These are phyloP conservation scores for Schizosaccharomyces cryophilus DNA, from an alignment of 805 yeast species.

Conservation along the genomic window DNA sequence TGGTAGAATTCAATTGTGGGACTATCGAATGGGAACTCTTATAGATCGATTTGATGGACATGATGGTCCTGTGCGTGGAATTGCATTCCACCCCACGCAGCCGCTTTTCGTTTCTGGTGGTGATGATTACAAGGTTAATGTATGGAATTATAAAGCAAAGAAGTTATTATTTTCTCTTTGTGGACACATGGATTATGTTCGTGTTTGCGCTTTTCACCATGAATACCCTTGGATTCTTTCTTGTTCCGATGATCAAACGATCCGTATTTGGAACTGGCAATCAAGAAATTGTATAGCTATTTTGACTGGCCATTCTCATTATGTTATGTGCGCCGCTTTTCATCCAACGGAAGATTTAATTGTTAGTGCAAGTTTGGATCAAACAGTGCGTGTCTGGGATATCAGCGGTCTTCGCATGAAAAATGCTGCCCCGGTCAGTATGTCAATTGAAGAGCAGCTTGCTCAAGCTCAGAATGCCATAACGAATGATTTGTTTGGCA, in stretches of 20 bases:
- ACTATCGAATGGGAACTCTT: constrained; percentile 94
- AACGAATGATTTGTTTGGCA: constrained; percentile 62
- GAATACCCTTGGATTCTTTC: constrained; percentile 95
- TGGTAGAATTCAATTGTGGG: constrained; percentile 98
- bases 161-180: constrained; percentile 74
- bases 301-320: constrained; percentile 92
- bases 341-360: constrained; percentile 87
- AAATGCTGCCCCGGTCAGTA: constrained; percentile 50
- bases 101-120: constrained; percentile 94
- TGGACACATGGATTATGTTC: constrained; percentile 78
- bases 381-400: constrained; percentile 98
- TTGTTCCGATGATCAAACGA: constrained; percentile 92
- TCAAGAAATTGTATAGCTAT: constrained; percentile 92
- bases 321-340: constrained; percentile 94
- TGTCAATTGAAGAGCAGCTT: constrained; percentile 21
- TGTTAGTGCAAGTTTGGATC: constrained; percentile 89
- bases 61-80: constrained; percentile 91
- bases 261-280: constrained; percentile 99
- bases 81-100: constrained; percentile 93
- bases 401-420: constrained; percentile 81
- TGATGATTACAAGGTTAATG: constrained; percentile 84
- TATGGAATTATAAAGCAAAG: constrained; percentile 82
- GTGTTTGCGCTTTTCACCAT: constrained; percentile 83
- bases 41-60: constrained; percentile 94
- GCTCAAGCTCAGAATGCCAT: constrained; percentile 22